Base-by-base conservation (phyloP, 2,329 filamentous ascomycete genomes). In the Hymenoscyphus salicellus region DNA sequence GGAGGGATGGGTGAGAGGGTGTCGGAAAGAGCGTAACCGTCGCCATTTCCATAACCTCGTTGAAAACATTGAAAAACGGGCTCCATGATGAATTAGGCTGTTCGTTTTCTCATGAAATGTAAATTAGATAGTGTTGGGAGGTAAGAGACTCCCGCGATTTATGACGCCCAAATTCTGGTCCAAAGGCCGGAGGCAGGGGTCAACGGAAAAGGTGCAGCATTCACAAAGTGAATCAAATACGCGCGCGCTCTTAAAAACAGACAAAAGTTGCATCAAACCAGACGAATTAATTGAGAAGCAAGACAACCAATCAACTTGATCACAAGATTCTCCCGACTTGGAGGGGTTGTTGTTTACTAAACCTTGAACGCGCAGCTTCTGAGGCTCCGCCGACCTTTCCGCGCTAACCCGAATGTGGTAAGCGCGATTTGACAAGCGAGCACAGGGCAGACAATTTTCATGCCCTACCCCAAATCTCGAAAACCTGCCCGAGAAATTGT, bases 1-100 rank as follows among this genome's bases (percentile, higher is more conserved):
- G 89, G 85, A 58, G 89, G 77, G 65, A 89, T 82, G 41, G 94
- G 93, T 16, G 86, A 89, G 65, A 98, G 80, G 10, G 90, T 90
- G 65, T 86, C 84, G 23, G 93, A 89, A 43, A 98, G 84, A 58
- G 83, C 82, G 72, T 90, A 89, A 66, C 93, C 93, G 75, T 91
- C 86, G 63, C 83, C 82, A 33, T 79, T 77, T 58, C 80, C 77
- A 73, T 93, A 84, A 46, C 91, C 91, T 64, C 84, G 79, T 63
- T 85, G 86, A 76, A 97, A 96, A 65, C 91, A 86, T 52, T 82
- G 79, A 72, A 96, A 90, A 60, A 95, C 80, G 61, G 82, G 79
- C 74, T 93, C 87, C 92, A 96, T 93, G 62, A 69, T 77, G 63
- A 41, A 28, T 52, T 52, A 52, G 11, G 20, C 46, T 52, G 46